phyloP scores from a whole-genome alignment of 805 yeast genomes.

The Metschnikowia lunata region DNA sequence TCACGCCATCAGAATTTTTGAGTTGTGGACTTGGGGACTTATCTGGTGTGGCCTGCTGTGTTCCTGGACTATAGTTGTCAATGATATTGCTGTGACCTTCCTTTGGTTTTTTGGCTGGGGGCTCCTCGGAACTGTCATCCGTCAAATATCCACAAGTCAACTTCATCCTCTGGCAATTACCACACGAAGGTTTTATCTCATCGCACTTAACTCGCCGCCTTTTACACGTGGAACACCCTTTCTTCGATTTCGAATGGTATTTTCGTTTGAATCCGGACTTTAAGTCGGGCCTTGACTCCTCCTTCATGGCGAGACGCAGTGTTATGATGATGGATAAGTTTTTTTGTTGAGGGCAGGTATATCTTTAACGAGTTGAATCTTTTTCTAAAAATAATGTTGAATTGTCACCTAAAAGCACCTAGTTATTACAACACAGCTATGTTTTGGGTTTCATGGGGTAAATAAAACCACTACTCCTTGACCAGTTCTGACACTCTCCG shows the following conservation, averaged over 20 bases:
- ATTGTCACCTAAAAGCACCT: neutral
- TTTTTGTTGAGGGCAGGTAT: neutral
- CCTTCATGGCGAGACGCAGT: slow-evolving; percentile 8
- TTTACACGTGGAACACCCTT: slow-evolving; percentile 88
- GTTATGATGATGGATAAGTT: neutral
- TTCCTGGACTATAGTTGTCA: slow-evolving; percentile 10
- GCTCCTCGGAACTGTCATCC: slow-evolving; percentile 15
- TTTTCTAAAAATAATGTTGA: slow-evolving; percentile 1
- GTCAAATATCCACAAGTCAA: slow-evolving; percentile 63
- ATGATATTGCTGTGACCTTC: slow-evolving; percentile 1
- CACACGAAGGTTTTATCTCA: slow-evolving; percentile 74
- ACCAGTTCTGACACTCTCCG: slow-evolving; percentile 1
- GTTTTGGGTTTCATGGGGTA: no score
- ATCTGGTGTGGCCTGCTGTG: slow-evolving; percentile 24
- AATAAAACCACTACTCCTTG: neutral
- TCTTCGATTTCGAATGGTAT: slow-evolving; percentile 83
- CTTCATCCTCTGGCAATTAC: slow-evolving; percentile 74
- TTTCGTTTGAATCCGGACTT: slow-evolving; percentile 61
- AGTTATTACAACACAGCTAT: no score
- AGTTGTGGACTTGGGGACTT: slow-evolving; percentile 21
- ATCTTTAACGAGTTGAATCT: slow-evolving; percentile 6
- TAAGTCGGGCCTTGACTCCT: slow-evolving; percentile 6
- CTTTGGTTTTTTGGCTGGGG: slow-evolving; percentile 5
- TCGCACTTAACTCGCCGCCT: slow-evolving; percentile 90
- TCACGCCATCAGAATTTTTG: neutral